A percentile compares a stretch with the other conserved stretches of the same genome.
phyloP scores from a whole-genome alignment of 2,329 filamentous ascomycete species.

The Eurotiales sp. region DNA sequence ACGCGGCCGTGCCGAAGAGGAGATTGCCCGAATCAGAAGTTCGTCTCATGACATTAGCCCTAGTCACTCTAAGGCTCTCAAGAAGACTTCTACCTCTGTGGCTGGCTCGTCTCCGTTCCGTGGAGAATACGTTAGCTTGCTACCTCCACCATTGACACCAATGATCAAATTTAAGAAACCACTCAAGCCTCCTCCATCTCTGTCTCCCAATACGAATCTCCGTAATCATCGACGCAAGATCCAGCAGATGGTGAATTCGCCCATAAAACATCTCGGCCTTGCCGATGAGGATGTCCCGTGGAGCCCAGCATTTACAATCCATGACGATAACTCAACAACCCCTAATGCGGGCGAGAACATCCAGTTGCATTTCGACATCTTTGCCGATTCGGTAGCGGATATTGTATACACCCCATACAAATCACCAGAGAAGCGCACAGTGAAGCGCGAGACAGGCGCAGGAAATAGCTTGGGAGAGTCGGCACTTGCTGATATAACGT shows the following conservation, averaged over 20 bases:
- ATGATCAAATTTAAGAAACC: slow-evolving; percentile 74
- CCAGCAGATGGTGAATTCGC: slow-evolving; percentile 74
- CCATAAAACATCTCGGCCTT: slow-evolving; percentile 49
- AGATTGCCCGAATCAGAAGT: slow-evolving; percentile 86
- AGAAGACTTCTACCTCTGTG: slow-evolving; percentile 31
- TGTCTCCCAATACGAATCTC: slow-evolving; percentile 89
- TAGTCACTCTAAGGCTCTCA: slow-evolving; percentile 46
- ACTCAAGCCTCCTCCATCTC: slow-evolving; percentile 64
- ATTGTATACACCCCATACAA: slow-evolving; percentile 40
- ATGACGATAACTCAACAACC: slow-evolving; percentile 40
- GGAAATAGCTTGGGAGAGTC: neutral
- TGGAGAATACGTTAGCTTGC: slow-evolving; percentile 53
- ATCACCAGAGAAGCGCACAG: slow-evolving; percentile 55
- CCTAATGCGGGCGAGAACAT: slow-evolving; percentile 40
- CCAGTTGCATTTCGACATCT: slow-evolving; percentile 55
- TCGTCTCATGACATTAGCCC: slow-evolving; percentile 88
- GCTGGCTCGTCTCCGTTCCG: slow-evolving; percentile 67
- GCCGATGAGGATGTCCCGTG: slow-evolving; percentile 40
- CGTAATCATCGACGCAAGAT: slow-evolving; percentile 83
- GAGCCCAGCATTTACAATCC: slow-evolving; percentile 51
- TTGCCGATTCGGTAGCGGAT: slow-evolving; percentile 42
- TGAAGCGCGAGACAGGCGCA: slow-evolving; percentile 46
- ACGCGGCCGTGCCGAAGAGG: slow-evolving; percentile 87
- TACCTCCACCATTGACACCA: slow-evolving; percentile 76
- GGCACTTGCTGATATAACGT: slow-evolving; percentile 47